These are phyloP conservation scores for Cercospora sesami DNA, from an alignment of 2,329 filamentous ascomycete genomes.

Conservation along the genomic window DNA sequence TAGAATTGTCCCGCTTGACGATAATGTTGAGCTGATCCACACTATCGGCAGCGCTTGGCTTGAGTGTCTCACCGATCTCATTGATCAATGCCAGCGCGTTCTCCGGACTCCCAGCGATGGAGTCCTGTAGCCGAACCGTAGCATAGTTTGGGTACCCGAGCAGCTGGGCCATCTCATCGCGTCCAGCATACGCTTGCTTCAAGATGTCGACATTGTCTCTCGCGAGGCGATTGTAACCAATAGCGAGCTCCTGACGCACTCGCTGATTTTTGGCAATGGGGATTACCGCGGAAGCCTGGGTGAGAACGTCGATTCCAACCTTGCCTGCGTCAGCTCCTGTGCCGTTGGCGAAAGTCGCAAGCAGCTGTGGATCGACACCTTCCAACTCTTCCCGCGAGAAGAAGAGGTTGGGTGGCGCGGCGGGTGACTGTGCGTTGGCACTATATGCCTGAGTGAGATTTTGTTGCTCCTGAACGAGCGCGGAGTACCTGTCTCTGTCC, in stretches of 20 bases:
- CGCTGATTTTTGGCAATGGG: neutral
- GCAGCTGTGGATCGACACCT: neutral
- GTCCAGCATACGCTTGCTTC: neutral
- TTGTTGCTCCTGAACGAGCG: neutral
- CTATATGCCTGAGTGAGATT: neutral
- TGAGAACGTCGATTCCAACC: neutral
- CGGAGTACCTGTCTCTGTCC: neutral
- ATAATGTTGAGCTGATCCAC: neutral
- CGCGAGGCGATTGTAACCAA: neutral
- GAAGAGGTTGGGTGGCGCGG: neutral
- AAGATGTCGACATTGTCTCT: neutral
- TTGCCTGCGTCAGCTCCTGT: neutral
- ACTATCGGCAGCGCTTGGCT: neutral
- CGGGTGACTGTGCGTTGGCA: neutral
- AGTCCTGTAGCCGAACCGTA: neutral
- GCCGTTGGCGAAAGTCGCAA: neutral
- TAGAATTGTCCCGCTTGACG: neutral
- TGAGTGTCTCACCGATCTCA: neutral
- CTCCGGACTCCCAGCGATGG: neutral
- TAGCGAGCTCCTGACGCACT: neutral
- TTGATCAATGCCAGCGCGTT: neutral
- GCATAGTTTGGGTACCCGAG: neutral
- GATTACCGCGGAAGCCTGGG: neutral
- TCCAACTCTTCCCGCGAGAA: neutral
- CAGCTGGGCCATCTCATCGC: slow-evolving; percentile 3